These are phyloP conservation scores for Solanum etuberosum DNA, from an alignment of 257 asterid genomes.

Conservation along the genomic window DNA sequence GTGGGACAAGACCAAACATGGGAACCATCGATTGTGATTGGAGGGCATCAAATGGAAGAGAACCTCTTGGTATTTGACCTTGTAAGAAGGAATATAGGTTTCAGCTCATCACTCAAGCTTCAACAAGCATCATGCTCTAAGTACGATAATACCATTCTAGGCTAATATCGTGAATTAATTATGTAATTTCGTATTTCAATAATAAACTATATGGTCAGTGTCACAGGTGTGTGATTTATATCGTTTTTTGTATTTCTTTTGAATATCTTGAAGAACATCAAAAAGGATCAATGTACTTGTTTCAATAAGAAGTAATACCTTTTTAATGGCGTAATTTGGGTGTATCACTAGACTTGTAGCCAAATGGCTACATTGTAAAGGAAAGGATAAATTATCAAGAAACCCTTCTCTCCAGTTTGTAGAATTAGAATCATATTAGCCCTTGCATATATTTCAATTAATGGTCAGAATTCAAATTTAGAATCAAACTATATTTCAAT, in stretches of 20 bases:
- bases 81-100: conserved; percentile 27
- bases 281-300: neutral
- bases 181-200: neutral
- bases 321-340: no score
- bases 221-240: neutral
- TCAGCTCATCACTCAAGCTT: conserved; percentile 24
- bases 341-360: no score
- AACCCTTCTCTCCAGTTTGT: no score
- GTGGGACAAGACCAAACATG: conserved; percentile 23
- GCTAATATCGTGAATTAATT: neutral
- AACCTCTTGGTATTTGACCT: conserved; percentile 36
- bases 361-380: no score
- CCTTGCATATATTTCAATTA: no score
- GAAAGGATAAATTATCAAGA: no score
- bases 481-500: no score
- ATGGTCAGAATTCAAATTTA: no score
- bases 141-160: conserved; percentile 13
- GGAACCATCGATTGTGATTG: conserved; percentile 22
- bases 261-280: neutral
- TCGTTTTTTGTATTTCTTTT: neutral
- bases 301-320: neutral
- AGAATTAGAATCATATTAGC: no score
- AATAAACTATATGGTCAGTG: neutral
- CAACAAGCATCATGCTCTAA: conserved; percentile 24
- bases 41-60: conserved; percentile 39